Evolutionary conservation across 768 basidiomycete genomes (phyloP).

Genomic region (Asterophora parasitica): DNA sequence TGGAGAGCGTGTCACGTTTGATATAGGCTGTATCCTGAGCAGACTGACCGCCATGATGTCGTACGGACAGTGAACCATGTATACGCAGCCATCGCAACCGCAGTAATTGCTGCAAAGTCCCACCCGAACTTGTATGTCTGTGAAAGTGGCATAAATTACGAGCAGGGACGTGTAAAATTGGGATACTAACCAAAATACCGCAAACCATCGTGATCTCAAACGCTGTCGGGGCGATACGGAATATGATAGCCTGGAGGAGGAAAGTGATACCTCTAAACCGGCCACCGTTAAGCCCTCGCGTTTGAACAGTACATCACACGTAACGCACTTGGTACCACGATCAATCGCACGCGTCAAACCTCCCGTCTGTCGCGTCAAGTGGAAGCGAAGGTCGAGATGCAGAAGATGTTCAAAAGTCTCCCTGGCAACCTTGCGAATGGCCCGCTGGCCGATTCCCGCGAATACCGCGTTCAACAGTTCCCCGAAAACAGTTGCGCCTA

Average conservation of each 20-base stretch:
- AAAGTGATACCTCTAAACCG: constrained; percentile 86
- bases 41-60: constrained; percentile 84
- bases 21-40: neutral
- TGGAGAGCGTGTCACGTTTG: constrained; percentile 24
- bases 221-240: constrained; percentile 93
- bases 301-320: neutral
- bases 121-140: constrained; percentile 97
- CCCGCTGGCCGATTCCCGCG: constrained; percentile 91
- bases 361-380: constrained; percentile 90
- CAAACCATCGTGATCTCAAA: constrained; percentile 96
- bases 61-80: constrained; percentile 97
- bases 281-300: neutral
- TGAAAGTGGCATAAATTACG: constrained; percentile 1
- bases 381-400: constrained; percentile 87
- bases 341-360: constrained; percentile 96
- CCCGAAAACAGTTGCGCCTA: constrained; percentile 84
- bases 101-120: constrained; percentile 93
- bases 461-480: constrained; percentile 96
- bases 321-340: constrained; percentile 86
- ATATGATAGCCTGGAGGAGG: constrained; percentile 86
- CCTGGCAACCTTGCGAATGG: constrained; percentile 91
- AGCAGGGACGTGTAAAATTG: no score
- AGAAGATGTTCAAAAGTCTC: constrained; percentile 94
- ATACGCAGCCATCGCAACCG: constrained; percentile 80
- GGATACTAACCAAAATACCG: constrained; percentile 76